A percentile compares a stretch with the other conserved stretches of the same genome.
Conservation (phyloP, 306 rosid genomes). For the Quercus agrifolia region DNA sequence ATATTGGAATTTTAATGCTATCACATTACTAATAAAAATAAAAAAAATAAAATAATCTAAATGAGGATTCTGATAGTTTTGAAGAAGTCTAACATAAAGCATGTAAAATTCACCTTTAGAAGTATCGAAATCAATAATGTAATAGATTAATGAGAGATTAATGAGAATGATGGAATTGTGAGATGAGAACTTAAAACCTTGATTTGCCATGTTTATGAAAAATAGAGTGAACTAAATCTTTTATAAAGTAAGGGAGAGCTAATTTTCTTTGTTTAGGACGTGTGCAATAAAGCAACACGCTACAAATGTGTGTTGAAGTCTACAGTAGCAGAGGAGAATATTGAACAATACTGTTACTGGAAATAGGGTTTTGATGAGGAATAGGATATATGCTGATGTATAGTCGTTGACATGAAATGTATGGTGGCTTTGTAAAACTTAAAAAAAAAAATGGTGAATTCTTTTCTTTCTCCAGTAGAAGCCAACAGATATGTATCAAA, state of each 20-base stretch:
- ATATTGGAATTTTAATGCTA: too few relatives aligned
- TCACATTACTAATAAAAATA: too few relatives aligned
- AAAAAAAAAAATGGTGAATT: neutral
- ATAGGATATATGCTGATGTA: neutral
- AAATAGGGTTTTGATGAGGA: neutral
- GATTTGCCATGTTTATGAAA: neutral
- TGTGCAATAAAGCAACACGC: neutral
- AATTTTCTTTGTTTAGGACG: neutral
- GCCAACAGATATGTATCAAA: neutral
- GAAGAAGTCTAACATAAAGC: conserved; percentile 1
- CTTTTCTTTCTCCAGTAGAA: neutral
- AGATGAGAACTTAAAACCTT: neutral
- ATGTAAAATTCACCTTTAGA: neutral
- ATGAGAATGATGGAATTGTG: neutral
- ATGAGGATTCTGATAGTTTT: neutral
- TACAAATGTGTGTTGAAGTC: neutral
- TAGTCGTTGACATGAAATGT: neutral
- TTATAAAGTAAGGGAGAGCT: neutral
- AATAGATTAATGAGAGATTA: neutral
- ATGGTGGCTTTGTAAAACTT: neutral
- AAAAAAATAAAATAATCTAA: neutral
- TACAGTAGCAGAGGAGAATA: neutral
- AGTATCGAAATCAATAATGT: neutral
- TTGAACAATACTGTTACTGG: neutral
- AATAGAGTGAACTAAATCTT: neutral